Conservation (phyloP, 257 asterid species). For the Avicennia marina region DNA sequence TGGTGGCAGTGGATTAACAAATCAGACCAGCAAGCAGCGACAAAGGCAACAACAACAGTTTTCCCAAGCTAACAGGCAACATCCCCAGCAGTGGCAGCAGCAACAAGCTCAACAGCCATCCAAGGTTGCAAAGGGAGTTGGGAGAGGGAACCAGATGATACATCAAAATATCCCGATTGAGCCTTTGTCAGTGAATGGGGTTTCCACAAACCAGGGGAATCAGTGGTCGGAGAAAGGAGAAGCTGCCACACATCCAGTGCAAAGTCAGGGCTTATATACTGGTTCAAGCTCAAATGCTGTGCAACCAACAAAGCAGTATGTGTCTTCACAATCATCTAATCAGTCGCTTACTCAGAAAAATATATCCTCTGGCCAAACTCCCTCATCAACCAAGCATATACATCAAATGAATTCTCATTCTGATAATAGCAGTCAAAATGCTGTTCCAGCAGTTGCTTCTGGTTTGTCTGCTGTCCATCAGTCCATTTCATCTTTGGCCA, state of each 20-base stretch:
- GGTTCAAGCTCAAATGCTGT: constrained; percentile 37
- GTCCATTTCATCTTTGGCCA: no score
- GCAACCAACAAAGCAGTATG: constrained; percentile 40
- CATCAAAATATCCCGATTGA: constrained; percentile 55
- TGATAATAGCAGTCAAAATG: constrained; percentile 44
- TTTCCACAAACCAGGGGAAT: constrained; percentile 45
- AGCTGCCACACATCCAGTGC: constrained; percentile 38
- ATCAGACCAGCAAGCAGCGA: constrained; percentile 42
- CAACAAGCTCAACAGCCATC: constrained; percentile 56
- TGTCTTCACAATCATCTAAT: constrained; percentile 47
- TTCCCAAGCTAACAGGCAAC: constrained; percentile 40
- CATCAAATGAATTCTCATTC: constrained; percentile 41
- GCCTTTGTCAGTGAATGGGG: constrained; percentile 48
- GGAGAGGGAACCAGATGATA: constrained; percentile 53
- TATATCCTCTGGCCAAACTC: constrained; percentile 42
- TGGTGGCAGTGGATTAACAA: constrained; percentile 42
- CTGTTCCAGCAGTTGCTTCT: constrained; percentile 27
- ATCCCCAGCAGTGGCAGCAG: constrained; percentile 61
- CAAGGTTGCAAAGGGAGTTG: constrained; percentile 67
- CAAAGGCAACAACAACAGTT: constrained; percentile 37
- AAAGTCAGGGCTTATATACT: constrained; percentile 42
- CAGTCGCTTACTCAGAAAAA: constrained; percentile 55
- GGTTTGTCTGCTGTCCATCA: no score
- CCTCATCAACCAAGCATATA: constrained; percentile 41
- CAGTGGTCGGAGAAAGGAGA: constrained; percentile 46